Conservation (phyloP, 2,329 filamentous ascomycete species). For the Metarhizium guizhouense region DNA sequence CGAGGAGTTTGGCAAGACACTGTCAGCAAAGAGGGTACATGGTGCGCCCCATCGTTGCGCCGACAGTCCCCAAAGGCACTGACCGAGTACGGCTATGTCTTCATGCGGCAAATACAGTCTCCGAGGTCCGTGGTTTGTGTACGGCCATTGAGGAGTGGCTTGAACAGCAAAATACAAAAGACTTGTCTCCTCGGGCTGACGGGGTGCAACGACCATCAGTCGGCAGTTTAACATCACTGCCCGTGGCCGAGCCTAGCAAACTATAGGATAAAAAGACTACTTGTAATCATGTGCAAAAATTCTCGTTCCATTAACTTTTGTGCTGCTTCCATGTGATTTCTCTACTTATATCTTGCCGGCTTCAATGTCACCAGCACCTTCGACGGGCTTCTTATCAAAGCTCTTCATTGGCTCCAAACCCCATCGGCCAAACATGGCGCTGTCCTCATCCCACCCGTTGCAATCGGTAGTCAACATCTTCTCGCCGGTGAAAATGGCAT, state of each 20-base stretch:
- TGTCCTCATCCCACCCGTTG: slow-evolving; percentile 85
- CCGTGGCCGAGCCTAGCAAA: slow-evolving; percentile 1
- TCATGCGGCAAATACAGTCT: slow-evolving; percentile 54
- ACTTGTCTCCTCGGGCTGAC: not conserved
- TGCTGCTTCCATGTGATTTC: not conserved
- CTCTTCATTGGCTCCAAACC: slow-evolving; percentile 69
- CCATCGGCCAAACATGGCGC: slow-evolving; percentile 74
- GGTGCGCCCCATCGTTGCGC: slow-evolving; percentile 57
- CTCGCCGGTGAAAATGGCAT: slow-evolving; percentile 91
- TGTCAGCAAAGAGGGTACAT: slow-evolving; percentile 53
- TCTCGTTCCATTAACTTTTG: not conserved
- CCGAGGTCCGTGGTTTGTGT: slow-evolving; percentile 47
- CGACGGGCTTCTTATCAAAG: slow-evolving; percentile 26
- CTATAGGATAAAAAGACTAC: not conserved
- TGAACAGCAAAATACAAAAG: not conserved
- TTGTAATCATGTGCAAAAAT: not conserved
- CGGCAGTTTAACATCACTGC: not conserved
- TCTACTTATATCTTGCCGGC: not conserved
- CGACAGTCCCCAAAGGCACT: slow-evolving; percentile 54
- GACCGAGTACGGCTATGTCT: slow-evolving; percentile 60
- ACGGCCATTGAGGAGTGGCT: slow-evolving; percentile 40
- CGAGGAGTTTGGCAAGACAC: slow-evolving; percentile 47
- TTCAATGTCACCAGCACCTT: slow-evolving; percentile 9
- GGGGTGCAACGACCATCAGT: not conserved
- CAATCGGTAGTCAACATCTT: slow-evolving; percentile 93